Conservation (phyloP, 495 filamentous ascomycete species). For the Aspergillus campestris region DNA sequence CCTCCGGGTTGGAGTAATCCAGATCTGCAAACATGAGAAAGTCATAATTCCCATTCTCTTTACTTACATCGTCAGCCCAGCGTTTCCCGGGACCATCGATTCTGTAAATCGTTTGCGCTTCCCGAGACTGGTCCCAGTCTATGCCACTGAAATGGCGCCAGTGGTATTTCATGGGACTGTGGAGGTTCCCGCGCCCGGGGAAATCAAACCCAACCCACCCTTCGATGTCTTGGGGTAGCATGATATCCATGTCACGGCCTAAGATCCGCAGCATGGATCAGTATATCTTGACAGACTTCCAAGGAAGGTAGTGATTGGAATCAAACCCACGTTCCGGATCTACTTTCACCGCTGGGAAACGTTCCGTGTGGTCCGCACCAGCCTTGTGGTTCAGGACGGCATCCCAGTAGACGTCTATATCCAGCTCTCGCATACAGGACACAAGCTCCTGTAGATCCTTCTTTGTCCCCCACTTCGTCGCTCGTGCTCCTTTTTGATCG, state of each 20-base stretch:
- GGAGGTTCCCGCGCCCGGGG: conserved; percentile 47
- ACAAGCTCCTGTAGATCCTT: conserved; percentile 50
- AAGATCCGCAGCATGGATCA: background rate
- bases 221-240: conserved; percentile 53
- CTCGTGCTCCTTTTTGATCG: conserved; percentile 55
- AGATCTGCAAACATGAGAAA: conserved; percentile 62
- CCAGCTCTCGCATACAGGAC: conserved; percentile 39
- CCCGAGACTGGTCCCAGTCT: conserved; percentile 54
- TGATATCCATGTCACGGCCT: conserved; percentile 50
- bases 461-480: conserved; percentile 69
- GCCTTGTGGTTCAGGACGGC: conserved; percentile 73
- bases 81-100: conserved; percentile 54
- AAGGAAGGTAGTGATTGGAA: background rate
- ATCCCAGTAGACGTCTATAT: conserved; percentile 61
- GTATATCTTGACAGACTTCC: background rate
- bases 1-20: conserved; percentile 59
- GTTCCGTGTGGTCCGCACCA: conserved; percentile 55
- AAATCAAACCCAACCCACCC: conserved; percentile 65
- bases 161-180: conserved; percentile 56
- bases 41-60: conserved; percentile 64
- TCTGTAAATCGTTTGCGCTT: conserved; percentile 58
- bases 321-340: conserved; percentile 38
- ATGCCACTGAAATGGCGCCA: conserved; percentile 66
- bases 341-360: conserved; percentile 53
- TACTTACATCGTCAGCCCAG: conserved; percentile 58